phyloP scores from a whole-genome alignment of 1,139 yeast genomes.

The Candida albicans region DNA sequence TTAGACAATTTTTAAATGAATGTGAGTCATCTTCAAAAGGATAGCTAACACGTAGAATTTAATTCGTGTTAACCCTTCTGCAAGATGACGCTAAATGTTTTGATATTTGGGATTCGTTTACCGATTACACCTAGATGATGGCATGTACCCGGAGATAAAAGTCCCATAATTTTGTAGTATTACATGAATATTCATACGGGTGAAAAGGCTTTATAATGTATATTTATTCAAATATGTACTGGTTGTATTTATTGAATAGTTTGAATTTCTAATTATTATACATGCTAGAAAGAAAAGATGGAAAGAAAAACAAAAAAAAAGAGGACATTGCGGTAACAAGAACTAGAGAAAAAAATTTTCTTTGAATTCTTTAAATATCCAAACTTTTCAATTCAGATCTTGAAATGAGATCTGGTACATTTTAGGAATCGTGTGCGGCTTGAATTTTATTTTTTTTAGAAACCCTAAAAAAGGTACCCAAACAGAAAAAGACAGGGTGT shows the following conservation, averaged over 20 bases:
- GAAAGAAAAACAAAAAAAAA: neutral
- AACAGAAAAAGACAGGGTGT: neutral
- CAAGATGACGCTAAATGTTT: constrained; percentile 30
- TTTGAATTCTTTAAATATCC: too few species aligned
- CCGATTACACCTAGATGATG: constrained; percentile 41
- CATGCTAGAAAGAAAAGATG: neutral
- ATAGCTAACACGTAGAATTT: constrained; percentile 23
- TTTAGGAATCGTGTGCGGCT: neutral
- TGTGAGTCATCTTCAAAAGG: constrained; percentile 47
- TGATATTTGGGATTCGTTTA: constrained; percentile 48
- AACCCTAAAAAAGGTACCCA: neutral
- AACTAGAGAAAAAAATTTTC: neutral
- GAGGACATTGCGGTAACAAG: neutral
- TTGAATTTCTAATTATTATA: too few species aligned
- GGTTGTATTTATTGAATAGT: too few species aligned
- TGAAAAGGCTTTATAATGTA: neutral
- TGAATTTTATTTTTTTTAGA: neutral
- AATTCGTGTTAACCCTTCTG: constrained; percentile 39
- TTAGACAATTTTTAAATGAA: constrained; percentile 17
- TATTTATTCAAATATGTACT: neutral
- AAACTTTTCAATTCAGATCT: too few species aligned
- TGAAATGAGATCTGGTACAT: too few species aligned
- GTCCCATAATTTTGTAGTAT: constrained; percentile 24
- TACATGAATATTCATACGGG: too few species aligned
- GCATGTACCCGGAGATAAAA: constrained; percentile 46